A percentile compares a stretch with the other conserved stretches of the same genome.
Conservation (phyloP, 768 basidiomycete genomes). For the Sarcomyxa edulis region DNA sequence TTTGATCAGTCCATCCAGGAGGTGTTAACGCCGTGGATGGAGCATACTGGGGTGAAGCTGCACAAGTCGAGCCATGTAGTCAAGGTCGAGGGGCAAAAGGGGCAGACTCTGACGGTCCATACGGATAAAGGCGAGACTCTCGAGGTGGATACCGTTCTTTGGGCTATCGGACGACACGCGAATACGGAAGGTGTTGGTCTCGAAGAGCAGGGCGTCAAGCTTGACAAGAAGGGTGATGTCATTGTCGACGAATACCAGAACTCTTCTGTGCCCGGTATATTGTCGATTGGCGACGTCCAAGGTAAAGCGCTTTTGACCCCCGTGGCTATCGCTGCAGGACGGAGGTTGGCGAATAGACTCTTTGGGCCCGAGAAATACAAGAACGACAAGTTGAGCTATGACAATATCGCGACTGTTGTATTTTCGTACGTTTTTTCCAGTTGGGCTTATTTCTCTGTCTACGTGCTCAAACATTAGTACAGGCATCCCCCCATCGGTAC, state of each 20-base stretch:
- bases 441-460: slow-evolving; percentile 7
- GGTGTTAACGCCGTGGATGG: slow-evolving; percentile 84
- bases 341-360: slow-evolving; percentile 82
- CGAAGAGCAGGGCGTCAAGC: slow-evolving; percentile 69
- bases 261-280: slow-evolving; percentile 63
- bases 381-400: slow-evolving; percentile 82
- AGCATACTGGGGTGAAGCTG: slow-evolving; percentile 86
- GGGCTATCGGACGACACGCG: slow-evolving; percentile 91
- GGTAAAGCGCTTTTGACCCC: slow-evolving; percentile 94
- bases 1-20: slow-evolving; percentile 90
- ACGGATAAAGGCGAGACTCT: slow-evolving; percentile 70
- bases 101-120: slow-evolving; percentile 69
- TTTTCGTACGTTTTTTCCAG: slow-evolving; percentile 70
- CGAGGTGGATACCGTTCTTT: slow-evolving; percentile 84
- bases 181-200: slow-evolving; percentile 77
- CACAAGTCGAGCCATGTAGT: slow-evolving; percentile 74
- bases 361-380: slow-evolving; percentile 87
- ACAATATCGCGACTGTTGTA: slow-evolving; percentile 91
- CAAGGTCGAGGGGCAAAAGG: slow-evolving; percentile 72
- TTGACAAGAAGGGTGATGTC: slow-evolving; percentile 77
- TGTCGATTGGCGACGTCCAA: slow-evolving; percentile 86
- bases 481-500: slow-evolving; percentile 96
- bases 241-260: slow-evolving; percentile 91
- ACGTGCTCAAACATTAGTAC: slow-evolving; percentile 2
- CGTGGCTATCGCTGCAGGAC: slow-evolving; percentile 94